Conservation (phyloP, 495 filamentous ascomycete species). For the Aspergillus hancockii region DNA sequence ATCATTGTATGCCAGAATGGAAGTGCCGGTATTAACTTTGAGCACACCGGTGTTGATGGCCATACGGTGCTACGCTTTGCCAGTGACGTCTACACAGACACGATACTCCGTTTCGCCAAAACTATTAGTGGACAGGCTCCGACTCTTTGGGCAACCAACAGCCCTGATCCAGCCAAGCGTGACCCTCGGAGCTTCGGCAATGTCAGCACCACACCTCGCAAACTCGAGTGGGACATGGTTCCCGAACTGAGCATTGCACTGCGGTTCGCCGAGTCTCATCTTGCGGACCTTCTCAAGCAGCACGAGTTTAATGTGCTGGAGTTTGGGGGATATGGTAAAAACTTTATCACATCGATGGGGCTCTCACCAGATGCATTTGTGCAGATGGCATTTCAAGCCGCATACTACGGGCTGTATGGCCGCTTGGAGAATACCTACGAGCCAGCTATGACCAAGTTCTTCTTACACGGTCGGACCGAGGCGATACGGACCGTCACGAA, state of each 20-base stretch:
- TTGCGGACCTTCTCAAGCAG: slow-evolving; percentile 93
- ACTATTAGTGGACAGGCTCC: slow-evolving; percentile 96
- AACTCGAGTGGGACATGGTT: slow-evolving; percentile 96
- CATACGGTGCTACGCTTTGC: slow-evolving; percentile 97
- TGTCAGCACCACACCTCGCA: slow-evolving; percentile 90
- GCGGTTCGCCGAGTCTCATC: slow-evolving; percentile 90
- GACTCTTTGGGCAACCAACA: slow-evolving; percentile 84
- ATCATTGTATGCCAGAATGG: slow-evolving; percentile 99
- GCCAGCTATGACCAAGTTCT: slow-evolving; percentile 96
- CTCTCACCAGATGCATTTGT: slow-evolving; percentile 98
- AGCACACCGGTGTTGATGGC: slow-evolving; percentile 97
- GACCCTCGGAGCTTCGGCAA: slow-evolving; percentile 94
- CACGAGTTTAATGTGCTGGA: slow-evolving; percentile 95
- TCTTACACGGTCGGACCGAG: slow-evolving; percentile 90
- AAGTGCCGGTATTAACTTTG: slow-evolving; percentile 97
- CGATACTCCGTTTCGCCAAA: slow-evolving; percentile 91
- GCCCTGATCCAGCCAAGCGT: slow-evolving; percentile 90
- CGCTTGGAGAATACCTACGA: slow-evolving; percentile 94
- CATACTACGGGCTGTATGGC: slow-evolving; percentile 97
- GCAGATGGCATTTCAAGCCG: slow-evolving; percentile 98
- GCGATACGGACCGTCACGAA: slow-evolving; percentile 84
- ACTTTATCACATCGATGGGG: slow-evolving; percentile 95
- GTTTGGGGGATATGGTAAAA: slow-evolving; percentile 88
- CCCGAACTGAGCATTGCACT: slow-evolving; percentile 90
- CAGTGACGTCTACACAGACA: slow-evolving; percentile 96